phyloP scores from a whole-genome alignment of 148 eudicot species.

The Beta vulgaris region DNA sequence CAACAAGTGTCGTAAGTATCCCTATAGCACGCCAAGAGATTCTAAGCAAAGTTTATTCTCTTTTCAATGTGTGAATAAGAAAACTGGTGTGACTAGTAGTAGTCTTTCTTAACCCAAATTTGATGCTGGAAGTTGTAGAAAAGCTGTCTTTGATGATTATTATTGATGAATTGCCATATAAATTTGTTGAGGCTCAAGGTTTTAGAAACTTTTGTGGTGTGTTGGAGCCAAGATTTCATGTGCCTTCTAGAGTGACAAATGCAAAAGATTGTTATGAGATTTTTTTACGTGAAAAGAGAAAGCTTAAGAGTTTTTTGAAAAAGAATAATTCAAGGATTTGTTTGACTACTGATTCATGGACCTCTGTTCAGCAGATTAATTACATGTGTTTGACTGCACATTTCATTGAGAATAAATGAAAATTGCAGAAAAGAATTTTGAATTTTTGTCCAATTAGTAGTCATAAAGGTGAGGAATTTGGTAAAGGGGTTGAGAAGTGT shows the following conservation, averaged over 20 bases:
- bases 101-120: no score
- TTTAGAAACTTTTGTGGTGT: not conserved
- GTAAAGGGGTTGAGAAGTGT: not conserved
- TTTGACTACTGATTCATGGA: slow-evolving; percentile 12
- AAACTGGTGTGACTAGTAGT: no score
- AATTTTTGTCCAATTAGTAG: not conserved
- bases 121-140: not conserved
- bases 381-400: no score
- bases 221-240: not conserved
- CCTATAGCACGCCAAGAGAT: no score
- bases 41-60: no score
- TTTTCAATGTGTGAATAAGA: no score
- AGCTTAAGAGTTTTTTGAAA: no score
- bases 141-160: not conserved
- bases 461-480: not conserved
- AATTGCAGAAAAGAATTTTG: not conserved
- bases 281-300: no score
- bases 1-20: no score
- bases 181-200: not conserved
- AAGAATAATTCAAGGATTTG: not conserved
- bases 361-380: not conserved
- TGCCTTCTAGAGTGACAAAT: not conserved
- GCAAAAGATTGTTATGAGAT: no score
- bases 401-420: no score
- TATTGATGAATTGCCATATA: not conserved